Evolutionary conservation across 2,329 filamentous ascomycete genomes (phyloP).

Genomic region (Sporothrix pseudoabietina): DNA sequence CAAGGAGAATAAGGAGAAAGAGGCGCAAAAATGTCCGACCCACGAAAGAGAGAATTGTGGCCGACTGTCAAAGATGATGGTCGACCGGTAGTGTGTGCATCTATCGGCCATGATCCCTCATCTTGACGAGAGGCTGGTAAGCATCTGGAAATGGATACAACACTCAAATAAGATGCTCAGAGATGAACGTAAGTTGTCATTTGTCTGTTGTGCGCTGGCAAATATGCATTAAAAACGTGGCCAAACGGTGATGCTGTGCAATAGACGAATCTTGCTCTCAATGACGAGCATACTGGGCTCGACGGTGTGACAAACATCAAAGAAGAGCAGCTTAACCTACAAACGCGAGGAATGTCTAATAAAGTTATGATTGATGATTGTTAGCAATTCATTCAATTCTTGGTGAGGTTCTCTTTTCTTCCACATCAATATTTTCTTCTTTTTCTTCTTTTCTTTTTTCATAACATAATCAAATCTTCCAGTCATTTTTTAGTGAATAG

Average conservation of each 20-base stretch:
- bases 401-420: background rate
- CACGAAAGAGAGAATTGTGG: background rate
- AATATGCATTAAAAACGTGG: constrained; percentile 3
- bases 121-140: background rate
- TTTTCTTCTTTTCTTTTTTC: background rate
- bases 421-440: background rate
- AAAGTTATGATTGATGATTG: no score
- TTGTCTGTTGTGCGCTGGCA: background rate
- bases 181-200: background rate
- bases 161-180: background rate
- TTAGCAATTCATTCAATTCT: no score
- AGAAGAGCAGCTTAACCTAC: no score
- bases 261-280: background rate
- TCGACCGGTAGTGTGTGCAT: constrained; percentile 8
- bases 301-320: background rate
- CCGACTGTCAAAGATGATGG: background rate
- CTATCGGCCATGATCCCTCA: background rate
- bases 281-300: background rate
- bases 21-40: background rate
- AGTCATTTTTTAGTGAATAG: no score
- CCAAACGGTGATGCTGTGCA: background rate
- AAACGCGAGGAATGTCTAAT: no score
- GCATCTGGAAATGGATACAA: no score
- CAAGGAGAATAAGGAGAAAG: background rate
- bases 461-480: no score